phyloP scores from a whole-genome alignment of 2,329 filamentous ascomycete genomes.

The Xylaria sp. region DNA sequence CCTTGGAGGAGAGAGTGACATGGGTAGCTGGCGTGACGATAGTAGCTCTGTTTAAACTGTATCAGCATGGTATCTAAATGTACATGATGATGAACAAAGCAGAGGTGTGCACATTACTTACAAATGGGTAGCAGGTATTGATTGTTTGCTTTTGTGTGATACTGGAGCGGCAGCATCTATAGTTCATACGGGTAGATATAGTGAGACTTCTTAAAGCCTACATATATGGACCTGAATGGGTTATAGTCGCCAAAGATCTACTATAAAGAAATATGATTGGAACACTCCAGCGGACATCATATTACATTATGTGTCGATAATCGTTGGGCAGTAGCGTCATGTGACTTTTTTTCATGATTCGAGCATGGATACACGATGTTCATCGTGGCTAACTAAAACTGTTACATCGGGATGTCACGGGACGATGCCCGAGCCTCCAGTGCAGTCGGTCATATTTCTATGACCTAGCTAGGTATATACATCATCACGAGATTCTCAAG shows the following conservation, averaged over 20 bases:
- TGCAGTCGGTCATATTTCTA: neutral
- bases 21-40: constrained; percentile 33
- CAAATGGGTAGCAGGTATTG: neutral
- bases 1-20: constrained; percentile 29
- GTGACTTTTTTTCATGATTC: neutral
- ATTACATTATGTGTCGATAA: neutral
- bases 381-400: constrained; percentile 2
- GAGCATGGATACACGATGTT: constrained; percentile 11
- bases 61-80: constrained; percentile 29
- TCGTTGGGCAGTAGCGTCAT: neutral
- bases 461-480: neutral
- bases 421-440: neutral
- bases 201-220: neutral
- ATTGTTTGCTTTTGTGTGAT: neutral
- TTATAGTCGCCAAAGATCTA: no score
- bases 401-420: neutral
- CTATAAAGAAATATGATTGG: neutral
- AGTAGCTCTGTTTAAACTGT: constrained; percentile 32
- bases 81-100: constrained; percentile 43
- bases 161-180: neutral
- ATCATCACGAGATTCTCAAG: neutral
- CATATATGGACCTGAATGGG: neutral
- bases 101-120: constrained; percentile 10
- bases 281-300: neutral
- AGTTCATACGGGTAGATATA: neutral